These are phyloP conservation scores for Meyerozyma elateridarum DNA, from an alignment of 1,139 yeast genomes.

Conservation along the genomic window DNA sequence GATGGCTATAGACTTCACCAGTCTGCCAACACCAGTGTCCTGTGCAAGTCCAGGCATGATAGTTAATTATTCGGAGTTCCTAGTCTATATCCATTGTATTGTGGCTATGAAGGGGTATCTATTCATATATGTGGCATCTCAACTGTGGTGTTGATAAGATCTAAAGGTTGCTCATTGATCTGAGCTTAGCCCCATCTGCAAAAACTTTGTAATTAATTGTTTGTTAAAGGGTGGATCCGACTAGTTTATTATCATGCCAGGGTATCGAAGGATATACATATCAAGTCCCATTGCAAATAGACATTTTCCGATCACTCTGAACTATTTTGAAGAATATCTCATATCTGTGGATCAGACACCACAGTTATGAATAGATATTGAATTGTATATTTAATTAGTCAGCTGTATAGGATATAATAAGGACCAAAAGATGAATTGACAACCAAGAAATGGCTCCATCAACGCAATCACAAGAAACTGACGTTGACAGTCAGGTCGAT, in stretches of 20 bases:
- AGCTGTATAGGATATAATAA: background rate
- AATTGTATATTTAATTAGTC: slow-evolving; percentile 1
- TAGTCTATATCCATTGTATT: background rate
- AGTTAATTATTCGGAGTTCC: background rate
- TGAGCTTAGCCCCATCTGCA: too few species aligned
- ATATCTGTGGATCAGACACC: too few species aligned
- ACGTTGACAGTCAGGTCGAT: slow-evolving; percentile 7
- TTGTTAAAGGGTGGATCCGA: too few species aligned
- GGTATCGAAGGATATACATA: too few species aligned
- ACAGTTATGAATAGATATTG: too few species aligned
- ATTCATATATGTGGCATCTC: background rate
- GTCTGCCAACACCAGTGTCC: background rate
- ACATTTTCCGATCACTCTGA: too few species aligned
- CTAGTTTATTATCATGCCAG: too few species aligned
- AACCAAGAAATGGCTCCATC: slow-evolving; percentile 12
- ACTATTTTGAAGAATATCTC: too few species aligned
- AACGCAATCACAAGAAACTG: slow-evolving; percentile 6
- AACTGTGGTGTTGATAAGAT: background rate
- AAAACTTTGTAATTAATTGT: too few species aligned
- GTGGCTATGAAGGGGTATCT: too few species aligned
- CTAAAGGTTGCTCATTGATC: too few species aligned
- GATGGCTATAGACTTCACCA: slow-evolving; percentile 23
- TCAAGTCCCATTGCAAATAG: too few species aligned
- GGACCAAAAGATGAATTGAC: background rate
- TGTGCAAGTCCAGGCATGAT: background rate